Conservation (phyloP, 306 rosid species). For the Myrica gale region DNA sequence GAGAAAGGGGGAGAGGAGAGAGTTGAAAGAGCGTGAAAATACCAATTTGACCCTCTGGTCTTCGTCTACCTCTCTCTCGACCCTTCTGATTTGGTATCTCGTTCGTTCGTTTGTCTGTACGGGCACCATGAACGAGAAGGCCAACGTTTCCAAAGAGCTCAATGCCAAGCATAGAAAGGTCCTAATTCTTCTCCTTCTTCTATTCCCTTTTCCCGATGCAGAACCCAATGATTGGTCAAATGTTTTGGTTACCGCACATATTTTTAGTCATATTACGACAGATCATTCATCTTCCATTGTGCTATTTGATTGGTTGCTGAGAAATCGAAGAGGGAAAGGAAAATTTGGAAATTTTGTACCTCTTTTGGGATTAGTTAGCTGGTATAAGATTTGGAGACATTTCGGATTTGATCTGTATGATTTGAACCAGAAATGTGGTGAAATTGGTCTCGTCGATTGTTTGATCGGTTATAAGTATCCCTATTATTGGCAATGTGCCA, state of each 20-base stretch:
- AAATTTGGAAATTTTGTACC: conserved; percentile 5
- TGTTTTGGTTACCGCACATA: neutral
- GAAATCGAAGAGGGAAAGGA: conserved; percentile 6
- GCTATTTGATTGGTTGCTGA: conserved; percentile 24
- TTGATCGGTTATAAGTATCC: neutral
- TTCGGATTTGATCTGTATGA: conserved; percentile 38
- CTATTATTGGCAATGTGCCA: neutral
- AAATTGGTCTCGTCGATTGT: neutral
- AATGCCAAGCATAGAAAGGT: conserved; percentile 98
- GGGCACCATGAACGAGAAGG: conserved; percentile 88
- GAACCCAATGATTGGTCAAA: neutral
- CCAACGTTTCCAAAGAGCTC: conserved; percentile 94
- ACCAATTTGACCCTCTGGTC: conserved; percentile 54
- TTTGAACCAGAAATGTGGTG: conserved; percentile 2
- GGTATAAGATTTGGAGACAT: neutral
- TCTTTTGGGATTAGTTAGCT: conserved; percentile 11
- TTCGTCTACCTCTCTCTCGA: conserved; percentile 50
- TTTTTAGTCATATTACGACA: neutral
- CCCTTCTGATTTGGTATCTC: neutral
- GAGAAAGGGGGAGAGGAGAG: conserved; percentile 20
- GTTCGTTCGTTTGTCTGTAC: conserved; percentile 8
- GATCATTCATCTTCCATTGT: conserved; percentile 34
- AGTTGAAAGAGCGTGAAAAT: conserved; percentile 36
- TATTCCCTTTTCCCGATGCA: neutral
- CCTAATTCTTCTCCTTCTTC: neutral